phyloP scores from a whole-genome alignment of 225 moss, liverwort and hornwort species.

The Physcomitrium patens region DNA sequence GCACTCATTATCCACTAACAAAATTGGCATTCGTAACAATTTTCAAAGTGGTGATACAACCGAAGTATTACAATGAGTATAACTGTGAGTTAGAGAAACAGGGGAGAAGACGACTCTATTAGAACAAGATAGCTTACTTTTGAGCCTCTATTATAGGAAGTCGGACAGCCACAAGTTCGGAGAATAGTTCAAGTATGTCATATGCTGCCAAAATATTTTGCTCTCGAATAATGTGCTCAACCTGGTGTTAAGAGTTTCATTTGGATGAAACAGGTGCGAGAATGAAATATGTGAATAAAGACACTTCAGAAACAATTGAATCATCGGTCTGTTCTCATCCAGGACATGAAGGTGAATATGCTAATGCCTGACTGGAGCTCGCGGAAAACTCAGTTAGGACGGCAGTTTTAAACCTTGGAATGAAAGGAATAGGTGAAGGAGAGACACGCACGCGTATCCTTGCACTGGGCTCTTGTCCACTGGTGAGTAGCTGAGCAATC shows the following conservation, averaged over 20 bases:
- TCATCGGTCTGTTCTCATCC: background rate
- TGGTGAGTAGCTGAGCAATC: constrained; percentile 82
- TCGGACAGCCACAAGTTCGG: constrained; percentile 92
- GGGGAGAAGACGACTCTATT: no score
- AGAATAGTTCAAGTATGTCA: constrained; percentile 94
- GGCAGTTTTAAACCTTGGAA: background rate
- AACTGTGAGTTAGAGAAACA: no score
- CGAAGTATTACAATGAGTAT: background rate
- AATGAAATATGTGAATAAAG: constrained; percentile 7
- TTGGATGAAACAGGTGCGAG: background rate
- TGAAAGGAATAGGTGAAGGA: background rate
- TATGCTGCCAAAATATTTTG: constrained; percentile 97
- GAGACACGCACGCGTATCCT: constrained; percentile 80
- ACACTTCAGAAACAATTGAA: background rate
- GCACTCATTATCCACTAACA: constrained; percentile 14
- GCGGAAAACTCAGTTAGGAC: background rate
- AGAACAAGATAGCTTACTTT: constrained; percentile 51
- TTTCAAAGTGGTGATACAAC: background rate
- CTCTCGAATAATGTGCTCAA: constrained; percentile 93
- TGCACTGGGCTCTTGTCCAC: constrained; percentile 94
- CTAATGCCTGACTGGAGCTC: background rate
- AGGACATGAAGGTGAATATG: background rate
- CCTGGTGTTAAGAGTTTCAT: constrained; percentile 38
- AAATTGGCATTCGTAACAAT: background rate
- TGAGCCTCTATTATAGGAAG: constrained; percentile 97